Percentiles rank a stretch among this genome's conserved stretches.
Conservation (phyloP, 2,329 filamentous ascomycete genomes). For the Didymella segeticola region DNA sequence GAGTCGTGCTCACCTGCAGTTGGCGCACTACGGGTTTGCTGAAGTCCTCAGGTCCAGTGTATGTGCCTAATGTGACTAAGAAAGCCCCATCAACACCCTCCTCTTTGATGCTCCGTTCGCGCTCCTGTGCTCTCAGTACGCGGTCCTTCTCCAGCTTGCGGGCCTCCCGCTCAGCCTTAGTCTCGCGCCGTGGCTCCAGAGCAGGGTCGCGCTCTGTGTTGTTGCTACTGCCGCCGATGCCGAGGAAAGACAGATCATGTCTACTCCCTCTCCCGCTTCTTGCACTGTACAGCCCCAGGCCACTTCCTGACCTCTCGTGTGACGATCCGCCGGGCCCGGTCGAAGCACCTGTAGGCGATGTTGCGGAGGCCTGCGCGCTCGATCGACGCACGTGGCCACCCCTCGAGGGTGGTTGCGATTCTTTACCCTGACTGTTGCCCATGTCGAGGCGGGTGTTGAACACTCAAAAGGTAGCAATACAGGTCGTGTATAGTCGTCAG, state of each 20-base stretch:
- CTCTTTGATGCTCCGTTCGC: conserved; percentile 87
- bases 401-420: conserved; percentile 50
- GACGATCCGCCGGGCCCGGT: conserved; percentile 33
- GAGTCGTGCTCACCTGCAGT: conserved; percentile 72
- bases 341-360: conserved; percentile 34
- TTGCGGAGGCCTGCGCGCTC: conserved; percentile 41
- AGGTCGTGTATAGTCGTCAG: conserved; percentile 14
- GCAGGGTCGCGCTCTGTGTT: conserved; percentile 58
- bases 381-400: conserved; percentile 45
- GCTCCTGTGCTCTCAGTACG: conserved; percentile 75
- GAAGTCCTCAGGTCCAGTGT: conserved; percentile 91
- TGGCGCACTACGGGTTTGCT: conserved; percentile 88
- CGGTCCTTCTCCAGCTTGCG: conserved; percentile 84
- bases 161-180: conserved; percentile 88
- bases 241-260: conserved; percentile 66
- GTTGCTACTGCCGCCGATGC: conserved; percentile 59
- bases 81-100: conserved; percentile 95
- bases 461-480: conserved; percentile 10
- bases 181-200: conserved; percentile 75
- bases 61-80: conserved; percentile 91
- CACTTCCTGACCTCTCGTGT: conserved; percentile 39
- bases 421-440: conserved; percentile 59
- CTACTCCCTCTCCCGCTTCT: conserved; percentile 61
- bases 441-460: conserved; percentile 32
- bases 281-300: conserved; percentile 51